Percentiles rank a stretch among this genome's conserved stretches.
These are phyloP conservation scores for Neopestalotiopsis sp. DNA, from an alignment of 2,329 filamentous ascomycete genomes.

Conservation along the genomic window DNA sequence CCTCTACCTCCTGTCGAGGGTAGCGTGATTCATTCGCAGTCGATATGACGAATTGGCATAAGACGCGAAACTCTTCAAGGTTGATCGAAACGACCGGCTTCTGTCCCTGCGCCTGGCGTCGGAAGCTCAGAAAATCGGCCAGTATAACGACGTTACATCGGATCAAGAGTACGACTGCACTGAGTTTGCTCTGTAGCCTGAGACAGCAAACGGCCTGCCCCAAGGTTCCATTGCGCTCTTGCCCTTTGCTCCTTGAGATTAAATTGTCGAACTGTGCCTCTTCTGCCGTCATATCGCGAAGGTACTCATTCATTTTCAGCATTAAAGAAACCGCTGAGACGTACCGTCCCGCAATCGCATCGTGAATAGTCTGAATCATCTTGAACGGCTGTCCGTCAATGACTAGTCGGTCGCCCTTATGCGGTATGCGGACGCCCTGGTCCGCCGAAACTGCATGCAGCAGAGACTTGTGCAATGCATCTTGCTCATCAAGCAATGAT, in stretches of 20 bases:
- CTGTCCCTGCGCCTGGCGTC: not conserved
- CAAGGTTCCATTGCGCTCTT: not conserved
- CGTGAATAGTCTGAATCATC: conserved; percentile 21
- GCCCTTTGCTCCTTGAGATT: not conserved
- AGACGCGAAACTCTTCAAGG: conserved; percentile 25
- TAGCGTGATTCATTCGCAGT: conserved; percentile 39
- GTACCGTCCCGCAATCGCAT: conserved; percentile 30
- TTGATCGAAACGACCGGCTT: not conserved
- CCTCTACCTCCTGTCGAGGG: conserved; percentile 50
- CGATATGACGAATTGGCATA: conserved; percentile 45
- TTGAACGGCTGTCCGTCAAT: conserved; percentile 22
- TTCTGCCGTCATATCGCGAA: conserved; percentile 40
- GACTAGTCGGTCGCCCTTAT: conserved; percentile 41
- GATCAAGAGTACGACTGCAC: conserved; percentile 5
- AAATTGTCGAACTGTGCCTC: conserved; percentile 43
- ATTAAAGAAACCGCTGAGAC: conserved; percentile 27
- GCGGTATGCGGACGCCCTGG: not conserved
- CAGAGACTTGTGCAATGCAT: not conserved
- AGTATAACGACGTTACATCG: conserved; percentile 5
- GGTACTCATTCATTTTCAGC: conserved; percentile 24
- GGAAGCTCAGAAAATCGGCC: conserved; percentile 3
- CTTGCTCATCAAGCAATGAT: conserved; percentile 4
- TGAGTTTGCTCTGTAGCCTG: not conserved
- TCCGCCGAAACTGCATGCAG: conserved; percentile 54
- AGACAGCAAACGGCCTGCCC: conserved; percentile 47